Evolutionary conservation across 129 eudicot genomes (phyloP).

Genomic region (Centrapalus pauciflorus): DNA sequence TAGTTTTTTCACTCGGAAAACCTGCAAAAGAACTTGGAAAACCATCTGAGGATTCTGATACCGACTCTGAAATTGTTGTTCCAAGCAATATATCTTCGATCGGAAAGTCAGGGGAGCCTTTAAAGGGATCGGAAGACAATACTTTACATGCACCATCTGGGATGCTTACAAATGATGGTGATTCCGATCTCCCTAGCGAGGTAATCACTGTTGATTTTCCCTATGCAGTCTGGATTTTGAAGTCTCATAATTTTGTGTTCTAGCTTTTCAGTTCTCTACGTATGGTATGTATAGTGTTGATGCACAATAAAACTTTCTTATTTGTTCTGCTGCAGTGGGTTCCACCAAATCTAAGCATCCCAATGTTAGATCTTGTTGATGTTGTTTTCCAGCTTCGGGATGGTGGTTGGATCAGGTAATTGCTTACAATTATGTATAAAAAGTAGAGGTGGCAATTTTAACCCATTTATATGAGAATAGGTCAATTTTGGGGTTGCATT

Average conservation of each 20-base stretch:
- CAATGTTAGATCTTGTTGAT: slow-evolving; percentile 86
- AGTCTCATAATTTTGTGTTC: neutral
- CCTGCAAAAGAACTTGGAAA: slow-evolving; percentile 42
- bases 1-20: slow-evolving; percentile 35
- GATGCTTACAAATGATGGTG: slow-evolving; percentile 40
- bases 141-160: slow-evolving; percentile 32
- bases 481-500: too few relatives aligned
- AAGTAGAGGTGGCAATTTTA: too few relatives aligned
- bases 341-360: slow-evolving; percentile 78
- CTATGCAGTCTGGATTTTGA: neutral
- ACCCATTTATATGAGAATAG: too few relatives aligned
- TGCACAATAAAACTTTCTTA: neutral
- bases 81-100: slow-evolving; percentile 22
- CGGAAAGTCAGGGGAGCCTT: slow-evolving; percentile 33
- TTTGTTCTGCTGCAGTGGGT: slow-evolving; percentile 71
- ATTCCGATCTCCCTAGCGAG: slow-evolving; percentile 73
- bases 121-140: slow-evolving; percentile 28
- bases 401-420: slow-evolving; percentile 98
- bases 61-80: slow-evolving; percentile 32
- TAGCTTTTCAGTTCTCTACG: neutral
- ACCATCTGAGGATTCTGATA: slow-evolving; percentile 43
- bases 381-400: slow-evolving; percentile 92
- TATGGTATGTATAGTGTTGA: slow-evolving; percentile 1
- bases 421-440: neutral
- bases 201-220: slow-evolving; percentile 21